Percentiles rank a stretch among this genome's conserved stretches.
Evolutionary conservation across 2,329 filamentous ascomycete species (phyloP).

Genomic region (Rhynchosporium secalis): DNA sequence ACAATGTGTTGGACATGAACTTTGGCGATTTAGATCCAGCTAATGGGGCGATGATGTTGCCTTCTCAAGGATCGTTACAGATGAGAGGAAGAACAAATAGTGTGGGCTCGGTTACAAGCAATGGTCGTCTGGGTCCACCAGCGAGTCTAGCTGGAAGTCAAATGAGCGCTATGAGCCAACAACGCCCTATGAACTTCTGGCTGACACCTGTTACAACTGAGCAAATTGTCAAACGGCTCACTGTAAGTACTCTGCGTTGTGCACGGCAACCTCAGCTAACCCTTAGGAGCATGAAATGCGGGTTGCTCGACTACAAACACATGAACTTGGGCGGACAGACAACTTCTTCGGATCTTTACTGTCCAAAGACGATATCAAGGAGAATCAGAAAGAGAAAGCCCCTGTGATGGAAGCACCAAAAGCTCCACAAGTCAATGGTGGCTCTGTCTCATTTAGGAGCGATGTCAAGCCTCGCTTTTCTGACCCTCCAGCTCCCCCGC

Average conservation of each 20-base stretch:
- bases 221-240: slow-evolving; percentile 80
- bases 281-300: slow-evolving; percentile 77
- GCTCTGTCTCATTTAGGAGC: slow-evolving; percentile 54
- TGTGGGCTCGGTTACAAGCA: slow-evolving; percentile 62
- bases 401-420: slow-evolving; percentile 52
- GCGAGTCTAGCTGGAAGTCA: slow-evolving; percentile 56
- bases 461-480: slow-evolving; percentile 85
- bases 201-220: slow-evolving; percentile 89
- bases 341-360: slow-evolving; percentile 78
- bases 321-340: slow-evolving; percentile 79
- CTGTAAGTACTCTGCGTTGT: slow-evolving; percentile 29
- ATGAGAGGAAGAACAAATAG: slow-evolving; percentile 70
- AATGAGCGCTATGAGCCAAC: slow-evolving; percentile 62
- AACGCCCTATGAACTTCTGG: slow-evolving; percentile 79
- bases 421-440: slow-evolving; percentile 47
- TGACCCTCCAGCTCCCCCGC: slow-evolving; percentile 88
- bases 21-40: slow-evolving; percentile 89
- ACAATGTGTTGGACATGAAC: slow-evolving; percentile 81
- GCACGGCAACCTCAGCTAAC: slow-evolving; percentile 30
- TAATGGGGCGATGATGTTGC: slow-evolving; percentile 70
- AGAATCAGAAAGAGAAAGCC: slow-evolving; percentile 49
- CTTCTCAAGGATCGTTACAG: slow-evolving; percentile 66
- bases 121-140: slow-evolving; percentile 56
- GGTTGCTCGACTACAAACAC: slow-evolving; percentile 80
- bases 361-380: slow-evolving; percentile 67